Percentiles rank a stretch among this genome's conserved stretches.
phyloP scores from a whole-genome alignment of 306 rosid genomes.

The Heteromeles arbutifolia region DNA sequence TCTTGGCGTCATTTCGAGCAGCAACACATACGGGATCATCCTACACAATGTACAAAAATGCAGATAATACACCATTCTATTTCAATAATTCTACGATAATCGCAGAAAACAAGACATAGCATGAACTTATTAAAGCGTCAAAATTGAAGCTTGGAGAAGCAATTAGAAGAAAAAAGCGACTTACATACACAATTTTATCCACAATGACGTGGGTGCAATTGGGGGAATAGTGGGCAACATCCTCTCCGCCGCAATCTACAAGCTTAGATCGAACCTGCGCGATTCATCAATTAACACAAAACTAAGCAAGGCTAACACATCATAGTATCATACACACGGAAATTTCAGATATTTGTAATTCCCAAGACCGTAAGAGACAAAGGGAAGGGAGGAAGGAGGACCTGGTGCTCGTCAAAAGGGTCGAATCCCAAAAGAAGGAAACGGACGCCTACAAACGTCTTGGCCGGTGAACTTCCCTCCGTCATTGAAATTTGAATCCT shows the following conservation, averaged over 20 bases:
- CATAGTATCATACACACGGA: neutral
- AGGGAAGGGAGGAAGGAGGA: neutral
- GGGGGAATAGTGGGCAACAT: constrained; percentile 46
- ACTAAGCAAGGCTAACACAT: too few species aligned
- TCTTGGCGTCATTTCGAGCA: constrained; percentile 67
- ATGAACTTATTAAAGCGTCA: neutral
- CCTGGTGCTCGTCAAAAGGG: constrained; percentile 45
- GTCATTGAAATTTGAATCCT: constrained; percentile 23
- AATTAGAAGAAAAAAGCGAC: neutral
- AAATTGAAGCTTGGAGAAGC: neutral
- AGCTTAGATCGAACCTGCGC: constrained; percentile 68
- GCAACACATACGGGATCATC: constrained; percentile 73
- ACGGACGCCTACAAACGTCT: constrained; percentile 48
- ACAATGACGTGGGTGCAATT: constrained; percentile 77
- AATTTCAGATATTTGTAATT: neutral
- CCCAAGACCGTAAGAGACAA: neutral
- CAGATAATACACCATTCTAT: neutral
- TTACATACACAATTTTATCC: constrained; percentile 53
- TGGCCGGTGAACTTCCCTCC: constrained; percentile 30
- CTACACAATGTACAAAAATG: constrained; percentile 22
- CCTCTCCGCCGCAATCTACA: constrained; percentile 66
- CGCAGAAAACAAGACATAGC: neutral
- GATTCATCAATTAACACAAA: neutral
- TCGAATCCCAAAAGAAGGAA: constrained; percentile 66
- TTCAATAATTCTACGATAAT: neutral